Base-by-base conservation (phyloP, 805 yeast genomes). In the Huiozyma naganishii region DNA sequence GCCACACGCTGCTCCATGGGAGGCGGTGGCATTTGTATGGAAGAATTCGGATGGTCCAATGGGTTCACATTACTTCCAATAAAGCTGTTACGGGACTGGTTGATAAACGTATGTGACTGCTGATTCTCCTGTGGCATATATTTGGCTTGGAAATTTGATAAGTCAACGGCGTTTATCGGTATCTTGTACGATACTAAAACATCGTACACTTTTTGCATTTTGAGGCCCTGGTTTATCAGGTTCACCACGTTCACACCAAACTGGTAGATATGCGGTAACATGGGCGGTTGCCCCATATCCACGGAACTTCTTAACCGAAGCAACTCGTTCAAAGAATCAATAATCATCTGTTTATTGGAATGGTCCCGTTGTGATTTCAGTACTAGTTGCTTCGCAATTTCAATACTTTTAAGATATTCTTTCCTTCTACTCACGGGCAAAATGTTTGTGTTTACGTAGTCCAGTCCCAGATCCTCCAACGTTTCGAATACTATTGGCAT, bases 401-500 rank as follows among this genome's bases (percentile, higher is more conserved):
- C 48, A 9, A 60, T 43, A 43, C 62, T 59, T 41, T 58, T 58
- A 42, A 49, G 57, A 45, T 47, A 60, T 38, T 55, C 57, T 2
- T 47, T 44, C 38, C 62, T 51, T 38, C 50, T 52, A 43, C 57
- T 58, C 5, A 45, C 45, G 1, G 49, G 36, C 5, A 55, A 23
- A 6, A 58, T 45, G 1, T 35, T 35, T 1, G 37, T 29, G 32
- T 54, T 48, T 11, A 44, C 40, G 41, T 42, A 56, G 10, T 43
- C 42, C 6, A 58, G 45, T 33, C 62, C 62, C 46, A 51, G 54
- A 43, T 58, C 60, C 42, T 58, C 59, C 23, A 58, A 35, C 6
- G 51, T 45, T 36, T 56, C 59, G 41, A 47, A 55, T 1, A 58
- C 61, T 10, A 49, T 30, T 1, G 62, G 62, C 59, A 58, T 58